Evolutionary conservation across 441 rosid species (phyloP).

Genomic region (Metrosideros polymorpha): DNA sequence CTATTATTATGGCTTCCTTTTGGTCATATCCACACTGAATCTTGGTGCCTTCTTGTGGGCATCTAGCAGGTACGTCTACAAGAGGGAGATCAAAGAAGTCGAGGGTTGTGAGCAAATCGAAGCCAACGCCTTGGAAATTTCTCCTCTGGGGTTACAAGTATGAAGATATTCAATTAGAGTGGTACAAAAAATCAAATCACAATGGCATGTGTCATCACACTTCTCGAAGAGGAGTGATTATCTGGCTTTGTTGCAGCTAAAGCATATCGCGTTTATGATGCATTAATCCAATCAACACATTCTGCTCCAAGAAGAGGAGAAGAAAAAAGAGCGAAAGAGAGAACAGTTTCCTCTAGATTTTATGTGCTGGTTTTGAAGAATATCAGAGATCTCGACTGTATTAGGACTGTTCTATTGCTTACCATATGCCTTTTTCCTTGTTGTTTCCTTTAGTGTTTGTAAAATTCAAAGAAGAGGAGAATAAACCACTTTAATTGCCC

Average conservation of each 20-base stretch:
- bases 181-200: not conserved
- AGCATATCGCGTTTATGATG: not conserved
- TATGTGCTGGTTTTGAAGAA: not conserved
- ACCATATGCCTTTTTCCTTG: not conserved
- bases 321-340: not conserved
- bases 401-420: not conserved
- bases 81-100: conserved; percentile 36
- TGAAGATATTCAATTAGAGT: not conserved
- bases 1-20: conserved; percentile 72
- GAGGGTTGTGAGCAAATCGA: conserved; percentile 38
- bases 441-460: not conserved
- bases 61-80: conserved; percentile 52
- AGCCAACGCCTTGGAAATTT: conserved; percentile 35
- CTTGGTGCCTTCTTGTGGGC: conserved; percentile 60
- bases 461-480: not conserved
- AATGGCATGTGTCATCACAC: not conserved
- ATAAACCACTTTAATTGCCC: not conserved
- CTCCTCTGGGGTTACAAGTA: conserved; percentile 43
- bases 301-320: not conserved
- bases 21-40: conserved; percentile 48
- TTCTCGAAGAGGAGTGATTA: not conserved
- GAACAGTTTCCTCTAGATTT: not conserved
- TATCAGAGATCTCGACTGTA: not conserved
- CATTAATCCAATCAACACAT: not conserved
- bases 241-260: not conserved